Evolutionary conservation across 2,329 filamentous ascomycete genomes (phyloP), one percentile per base, ranked within the genome.

Genomic region (Colletotrichum euphorbiae): DNA sequence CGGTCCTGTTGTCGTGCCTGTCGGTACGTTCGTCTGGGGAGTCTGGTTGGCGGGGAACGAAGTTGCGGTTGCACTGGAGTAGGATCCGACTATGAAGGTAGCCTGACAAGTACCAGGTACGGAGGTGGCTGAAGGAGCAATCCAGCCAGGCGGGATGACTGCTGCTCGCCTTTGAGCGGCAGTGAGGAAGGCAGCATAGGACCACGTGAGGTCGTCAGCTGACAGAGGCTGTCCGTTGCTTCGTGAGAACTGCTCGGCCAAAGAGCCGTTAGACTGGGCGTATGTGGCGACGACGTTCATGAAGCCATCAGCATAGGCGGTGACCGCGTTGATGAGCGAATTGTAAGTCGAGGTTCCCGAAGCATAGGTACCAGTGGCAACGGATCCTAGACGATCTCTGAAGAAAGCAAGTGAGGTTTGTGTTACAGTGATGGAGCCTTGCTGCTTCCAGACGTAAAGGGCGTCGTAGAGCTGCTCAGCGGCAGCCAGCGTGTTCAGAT

Each of bases 401-500:
- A 94, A 96, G 82, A 96, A 95, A 7, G 85, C 75, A 8, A 93
- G 82, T 0, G 91, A 93, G 2, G 84, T 84, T 0, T 82, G 79
- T 5, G 88, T 90, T 52, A 95, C 85, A 0, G 84, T 85, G 73
- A 97, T 84, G 6, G 83, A 89, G 1, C 88, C 89, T 28, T 83
- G 77, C 40, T 82, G 78, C 70, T 90, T 83, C 91, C 91, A 95
- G 56, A 91, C 88, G 71, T 90, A 90, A 1, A 94, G 74, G 1
- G 93, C 90, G 73, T 92, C 90, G 76, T 94, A 95, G 3, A 97
- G 85, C 75, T 92, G 90, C 78, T 96, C 93, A 3, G 92, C 93
- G 0, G 91, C 91, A 2, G 91, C 92, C 33, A 93, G 83, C 1
- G 91, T 95, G 73, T 86, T 86, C 12, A 95, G 84, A 73, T 93